Evolutionary conservation across 495 filamentous ascomycete species (phyloP), one percentile per base, ranked within the genome.

Genomic region (Penicillium pancosmium): DNA sequence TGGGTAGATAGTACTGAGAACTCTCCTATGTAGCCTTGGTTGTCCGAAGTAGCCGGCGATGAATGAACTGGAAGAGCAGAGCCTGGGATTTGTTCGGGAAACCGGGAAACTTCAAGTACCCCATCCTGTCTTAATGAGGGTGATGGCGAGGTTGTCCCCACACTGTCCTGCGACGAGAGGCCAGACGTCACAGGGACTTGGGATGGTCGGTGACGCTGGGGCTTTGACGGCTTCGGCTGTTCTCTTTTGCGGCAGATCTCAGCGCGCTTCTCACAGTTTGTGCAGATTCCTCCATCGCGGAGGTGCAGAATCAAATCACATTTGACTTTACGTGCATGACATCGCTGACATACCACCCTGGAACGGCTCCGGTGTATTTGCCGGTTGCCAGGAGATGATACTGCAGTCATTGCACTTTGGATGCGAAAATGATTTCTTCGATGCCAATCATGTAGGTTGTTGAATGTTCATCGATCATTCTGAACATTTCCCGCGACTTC

Each of bases 201-300:
- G 41, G 41, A 16, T 44, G n/a, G n/a, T 10, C 16, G 15, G n/a
- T 19, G 41, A 7, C n/a, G 41, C 41, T 10, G 41, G 16, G 16
- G 41, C 41, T 44, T 19, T 44, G 41, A 44, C 4, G n/a, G 9
- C 41, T 19, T 19, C 12, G 16, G n/a, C 5, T 44, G 41, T n/a
- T 44, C 41, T 44, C 41, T 44, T 19, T 18, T 44, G 6, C n/a
- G 41, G 41, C 41, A 44, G n/a, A 44, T 44, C n/a, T 44, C 41
- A 2, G 41, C 41, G 15, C 41, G 41, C n/a, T 44, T 44, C 9
- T 44, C n/a, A 2, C 41, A 44, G 16, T 44, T 44, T 18, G 41
- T 44, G 16, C 41, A 44, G 15, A 44, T n/a, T 44, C 41, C 41
- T 18, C 41, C n/a, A 44, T 44, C 16, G 13, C 41, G 15, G 8